Conservation (phyloP, 1,139 yeast genomes). For the Blastobotrys arbuscula region DNA sequence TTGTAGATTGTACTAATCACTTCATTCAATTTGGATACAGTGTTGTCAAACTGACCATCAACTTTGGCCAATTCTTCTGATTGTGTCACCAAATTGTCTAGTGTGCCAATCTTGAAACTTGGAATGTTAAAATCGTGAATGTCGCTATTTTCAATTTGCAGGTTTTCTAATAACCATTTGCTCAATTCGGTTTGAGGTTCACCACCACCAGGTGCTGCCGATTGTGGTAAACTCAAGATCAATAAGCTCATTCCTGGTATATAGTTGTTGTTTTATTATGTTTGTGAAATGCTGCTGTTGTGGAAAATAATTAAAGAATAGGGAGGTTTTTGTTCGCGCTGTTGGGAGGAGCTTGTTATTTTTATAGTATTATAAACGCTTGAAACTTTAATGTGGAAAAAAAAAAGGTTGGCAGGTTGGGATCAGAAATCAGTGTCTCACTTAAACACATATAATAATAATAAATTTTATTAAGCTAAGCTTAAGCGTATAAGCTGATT, state of each 20-base stretch:
- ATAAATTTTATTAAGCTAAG: no score
- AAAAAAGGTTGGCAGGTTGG: no score
- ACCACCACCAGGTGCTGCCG: conserved; percentile 45
- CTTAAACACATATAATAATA: no score
- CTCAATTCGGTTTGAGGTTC: conserved; percentile 37
- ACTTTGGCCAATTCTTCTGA: conserved; percentile 81
- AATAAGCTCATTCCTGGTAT: conserved; percentile 9
- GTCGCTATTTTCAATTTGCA: conserved; percentile 17
- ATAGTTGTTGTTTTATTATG: background rate
- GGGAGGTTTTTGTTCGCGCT: no score
- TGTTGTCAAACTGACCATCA: conserved; percentile 65
- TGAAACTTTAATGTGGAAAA: no score
- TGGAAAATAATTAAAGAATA: no score
- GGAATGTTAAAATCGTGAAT: conserved; percentile 56
- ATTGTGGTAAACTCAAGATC: conserved; percentile 44
- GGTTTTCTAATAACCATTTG: conserved; percentile 36
- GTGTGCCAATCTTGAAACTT: conserved; percentile 89
- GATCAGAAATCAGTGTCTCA: no score
- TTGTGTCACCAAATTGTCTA: conserved; percentile 85
- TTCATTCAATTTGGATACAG: conserved; percentile 73
- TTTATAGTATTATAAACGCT: no score
- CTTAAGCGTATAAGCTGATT: no score
- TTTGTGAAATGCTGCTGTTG: no score
- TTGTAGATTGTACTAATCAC: conserved; percentile 52
- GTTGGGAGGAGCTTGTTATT: no score